These are phyloP conservation scores for Beauveria sp. DNA, from an alignment of 2,329 filamentous ascomycete species.

Conservation along the genomic window DNA sequence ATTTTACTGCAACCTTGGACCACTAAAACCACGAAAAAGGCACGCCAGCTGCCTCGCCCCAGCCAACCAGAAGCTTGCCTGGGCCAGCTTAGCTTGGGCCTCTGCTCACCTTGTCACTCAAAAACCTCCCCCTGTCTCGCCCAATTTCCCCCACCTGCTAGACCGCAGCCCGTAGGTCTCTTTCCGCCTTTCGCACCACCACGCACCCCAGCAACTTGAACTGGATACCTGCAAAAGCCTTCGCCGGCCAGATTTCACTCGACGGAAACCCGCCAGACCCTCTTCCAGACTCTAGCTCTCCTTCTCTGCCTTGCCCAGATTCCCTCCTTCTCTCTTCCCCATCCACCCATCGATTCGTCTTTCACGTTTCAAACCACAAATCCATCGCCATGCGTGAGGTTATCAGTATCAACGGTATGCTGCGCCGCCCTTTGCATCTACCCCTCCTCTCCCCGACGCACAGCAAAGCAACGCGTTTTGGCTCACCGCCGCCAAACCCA, in stretches of 20 bases:
- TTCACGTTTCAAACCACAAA: constrained; percentile 17
- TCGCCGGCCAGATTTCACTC: neutral
- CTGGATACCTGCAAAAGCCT: constrained; percentile 11
- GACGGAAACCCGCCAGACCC: constrained; percentile 9
- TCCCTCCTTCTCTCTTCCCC: constrained; percentile 15
- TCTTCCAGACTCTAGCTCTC: constrained; percentile 7
- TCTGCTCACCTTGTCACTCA: neutral
- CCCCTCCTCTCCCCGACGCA: constrained; percentile 23
- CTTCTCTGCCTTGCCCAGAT: neutral
- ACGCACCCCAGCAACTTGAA: neutral
- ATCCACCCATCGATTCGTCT: constrained; percentile 18
- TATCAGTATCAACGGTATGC: constrained; percentile 95
- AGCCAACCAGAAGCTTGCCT: constrained; percentile 1
- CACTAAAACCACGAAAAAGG: constrained; percentile 4
- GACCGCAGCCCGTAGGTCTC: neutral
- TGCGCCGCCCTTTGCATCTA: constrained; percentile 12
- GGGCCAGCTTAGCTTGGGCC: constrained; percentile 1
- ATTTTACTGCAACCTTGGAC: neutral
- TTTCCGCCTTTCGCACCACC: constrained; percentile 3
- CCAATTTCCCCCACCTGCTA: constrained; percentile 39
- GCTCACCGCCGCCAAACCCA: constrained; percentile 33
- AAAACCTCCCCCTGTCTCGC: constrained; percentile 24
- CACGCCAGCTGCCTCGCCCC: neutral
- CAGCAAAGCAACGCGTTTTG: constrained; percentile 18
- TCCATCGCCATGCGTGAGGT: constrained; percentile 88